A percentile compares a stretch with the other conserved stretches of the same genome.
These are phyloP conservation scores for Seiridium unicorne DNA, from an alignment of 2,329 filamentous ascomycete genomes.

Conservation along the genomic window DNA sequence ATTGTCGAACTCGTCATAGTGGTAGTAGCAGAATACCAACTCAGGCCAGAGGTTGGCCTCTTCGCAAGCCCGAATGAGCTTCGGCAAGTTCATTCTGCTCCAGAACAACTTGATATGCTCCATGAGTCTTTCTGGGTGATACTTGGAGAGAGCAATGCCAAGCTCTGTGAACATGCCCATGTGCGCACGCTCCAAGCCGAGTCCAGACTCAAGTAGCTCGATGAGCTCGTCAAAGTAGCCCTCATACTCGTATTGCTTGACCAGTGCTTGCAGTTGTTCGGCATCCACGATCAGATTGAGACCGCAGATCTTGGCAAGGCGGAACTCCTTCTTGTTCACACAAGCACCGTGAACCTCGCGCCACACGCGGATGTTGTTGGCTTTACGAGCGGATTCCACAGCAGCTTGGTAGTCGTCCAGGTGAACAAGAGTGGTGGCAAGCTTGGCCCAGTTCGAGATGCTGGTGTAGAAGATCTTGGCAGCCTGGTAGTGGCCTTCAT, in stretches of 20 bases:
- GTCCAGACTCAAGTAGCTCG: constrained; percentile 85
- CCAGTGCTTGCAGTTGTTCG: constrained; percentile 87
- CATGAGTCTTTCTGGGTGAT: constrained; percentile 94
- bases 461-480: constrained; percentile 98
- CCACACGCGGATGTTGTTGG: constrained; percentile 99
- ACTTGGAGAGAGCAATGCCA: constrained; percentile 88
- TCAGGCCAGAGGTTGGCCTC: constrained; percentile 97
- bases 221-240: constrained; percentile 99
- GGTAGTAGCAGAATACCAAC: constrained; percentile 95
- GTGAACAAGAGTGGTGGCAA: constrained; percentile 96
- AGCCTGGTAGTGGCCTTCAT: constrained; percentile 89
- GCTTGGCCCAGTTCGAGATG: constrained; percentile 99
- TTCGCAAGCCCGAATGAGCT: constrained; percentile 91
- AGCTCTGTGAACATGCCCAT: constrained; percentile 98
- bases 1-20: constrained; percentile 98
- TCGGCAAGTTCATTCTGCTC: constrained; percentile 95
- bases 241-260: constrained; percentile 94
- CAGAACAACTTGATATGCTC: constrained; percentile 99
- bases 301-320: constrained; percentile 96
- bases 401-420: constrained; percentile 95
- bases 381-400: constrained; percentile 96
- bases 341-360: constrained; percentile 97
- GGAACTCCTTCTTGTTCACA: constrained; percentile 97
- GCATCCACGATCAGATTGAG: constrained; percentile 97
- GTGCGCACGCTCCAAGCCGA: constrained; percentile 87